phyloP scores from a whole-genome alignment of 2,329 filamentous ascomycete species.

The Neonectria punicea region DNA sequence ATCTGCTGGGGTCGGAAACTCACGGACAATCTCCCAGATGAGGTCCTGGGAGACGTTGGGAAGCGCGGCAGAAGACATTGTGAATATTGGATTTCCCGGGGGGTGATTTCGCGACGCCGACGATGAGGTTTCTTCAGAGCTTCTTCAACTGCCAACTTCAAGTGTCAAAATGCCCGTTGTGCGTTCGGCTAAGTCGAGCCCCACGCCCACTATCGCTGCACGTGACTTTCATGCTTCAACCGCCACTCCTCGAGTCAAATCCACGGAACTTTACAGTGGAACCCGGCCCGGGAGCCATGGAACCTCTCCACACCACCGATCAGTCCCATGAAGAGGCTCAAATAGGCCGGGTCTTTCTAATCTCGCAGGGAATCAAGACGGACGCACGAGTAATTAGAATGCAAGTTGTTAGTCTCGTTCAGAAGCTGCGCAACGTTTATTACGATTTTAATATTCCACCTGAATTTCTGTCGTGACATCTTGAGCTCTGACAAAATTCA shows the following conservation, averaged over 20 bases:
- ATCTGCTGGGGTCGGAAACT: conserved; percentile 61
- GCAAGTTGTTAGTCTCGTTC: no score
- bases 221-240: conserved; percentile 2
- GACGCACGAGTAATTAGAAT: no score
- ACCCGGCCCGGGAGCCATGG: neutral
- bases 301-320: neutral
- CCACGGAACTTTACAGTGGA: neutral
- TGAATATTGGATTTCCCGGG: conserved; percentile 52
- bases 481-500: no score
- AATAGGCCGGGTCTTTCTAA: neutral
- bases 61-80: conserved; percentile 66
- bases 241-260: neutral
- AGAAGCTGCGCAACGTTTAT: no score
- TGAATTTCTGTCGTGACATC: no score
- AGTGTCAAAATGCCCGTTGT: conserved; percentile 49
- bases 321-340: neutral
- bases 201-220: conserved; percentile 6
- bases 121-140: conserved; percentile 48
- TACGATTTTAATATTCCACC: no score
- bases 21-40: conserved; percentile 95
- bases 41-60: conserved; percentile 89
- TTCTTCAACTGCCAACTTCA: conserved; percentile 31
- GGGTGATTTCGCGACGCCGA: conserved; percentile 33
- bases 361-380: no score
- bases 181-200: conserved; percentile 48